Base-by-base conservation (phyloP, 148 eudicot species). In the Amaranthus hypochondriacus region DNA sequence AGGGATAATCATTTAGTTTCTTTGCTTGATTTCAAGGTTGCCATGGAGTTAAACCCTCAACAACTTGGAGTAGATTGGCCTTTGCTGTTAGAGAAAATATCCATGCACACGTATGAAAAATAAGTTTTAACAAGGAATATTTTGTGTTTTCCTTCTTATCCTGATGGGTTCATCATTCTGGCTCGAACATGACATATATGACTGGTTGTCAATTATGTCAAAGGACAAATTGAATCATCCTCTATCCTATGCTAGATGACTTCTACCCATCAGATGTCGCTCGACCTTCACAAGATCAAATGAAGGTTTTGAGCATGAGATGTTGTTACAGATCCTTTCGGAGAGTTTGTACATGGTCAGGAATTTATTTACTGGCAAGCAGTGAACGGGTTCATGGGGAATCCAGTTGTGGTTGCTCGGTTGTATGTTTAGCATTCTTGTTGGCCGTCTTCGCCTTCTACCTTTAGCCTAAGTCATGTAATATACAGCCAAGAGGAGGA, bases 11-110 rank as follows among this genome's bases (percentile, higher is more conserved):
- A 65, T 48, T 56, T 81, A 3, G 74, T 85, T 75, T 85, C 87
- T 52, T 79, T 86, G 75, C 81, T 72, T 57, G 92, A 88, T 77
- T 88, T 88, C 75, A 86, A 81, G 77, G 85, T 84, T 60, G 89
- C 92, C 53, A 88, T 86, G 89, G 87, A 86, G 80, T 63, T 86
- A 53, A 83, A 84, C 58, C 89, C 89, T 55, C 82, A 82, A 78
- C 92, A 84, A 63, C 86, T 86, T 76, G 91, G 91, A 56, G 89
- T 83, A 81, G 84, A 87, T 66, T 87, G 91, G 91, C 86, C 91
- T 69, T 64, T 78, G 74, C 71, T 87, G 78, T 80, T 88, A 79
- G 89, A 86, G 82, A 86, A 82, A 70, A 82, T 86, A 55, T 84
- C 82, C 9, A 84, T 80, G 81, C 81, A 69, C 64, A 61, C 78